Conservation (phyloP, 441 rosid species). For the Cnidoscolus chayamansa region DNA sequence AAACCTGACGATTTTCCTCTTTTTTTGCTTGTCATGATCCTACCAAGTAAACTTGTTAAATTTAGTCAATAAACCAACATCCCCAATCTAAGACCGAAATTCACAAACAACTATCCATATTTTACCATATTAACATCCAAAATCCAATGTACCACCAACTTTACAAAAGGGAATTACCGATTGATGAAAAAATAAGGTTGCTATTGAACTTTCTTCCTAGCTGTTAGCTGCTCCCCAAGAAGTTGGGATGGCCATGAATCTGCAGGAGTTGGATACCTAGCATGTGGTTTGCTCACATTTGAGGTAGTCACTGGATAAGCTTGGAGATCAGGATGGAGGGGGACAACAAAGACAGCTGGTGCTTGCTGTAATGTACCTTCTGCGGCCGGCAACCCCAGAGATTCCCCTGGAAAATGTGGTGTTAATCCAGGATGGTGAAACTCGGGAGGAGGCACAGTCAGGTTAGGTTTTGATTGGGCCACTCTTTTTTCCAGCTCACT, state of each 20-base stretch:
- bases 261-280: slow-evolving; percentile 65
- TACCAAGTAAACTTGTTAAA: no score
- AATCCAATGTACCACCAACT: slow-evolving; percentile 4
- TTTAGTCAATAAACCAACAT: not conserved
- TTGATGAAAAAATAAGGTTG: not conserved
- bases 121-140: not conserved
- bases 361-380: slow-evolving; percentile 43
- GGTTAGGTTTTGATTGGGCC: slow-evolving; percentile 49
- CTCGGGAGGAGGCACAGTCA: slow-evolving; percentile 45
- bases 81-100: no score
- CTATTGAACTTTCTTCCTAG: slow-evolving; percentile 34
- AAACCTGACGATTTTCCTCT: no score
- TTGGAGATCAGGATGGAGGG: slow-evolving; percentile 47
- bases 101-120: not conserved
- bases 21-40: no score
- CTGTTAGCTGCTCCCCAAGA: slow-evolving; percentile 45
- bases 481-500: slow-evolving; percentile 47
- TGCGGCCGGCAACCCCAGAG: slow-evolving; percentile 30
- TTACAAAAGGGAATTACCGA: slow-evolving; percentile 7
- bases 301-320: slow-evolving; percentile 33
- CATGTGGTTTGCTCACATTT: slow-evolving; percentile 76
- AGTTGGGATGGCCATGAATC: slow-evolving; percentile 85
- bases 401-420: slow-evolving; percentile 32
- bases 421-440: slow-evolving; percentile 39
- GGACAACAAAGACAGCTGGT: slow-evolving; percentile 61